Conservation (phyloP, 495 filamentous ascomycete species). For the Penicillium cataractarum region DNA sequence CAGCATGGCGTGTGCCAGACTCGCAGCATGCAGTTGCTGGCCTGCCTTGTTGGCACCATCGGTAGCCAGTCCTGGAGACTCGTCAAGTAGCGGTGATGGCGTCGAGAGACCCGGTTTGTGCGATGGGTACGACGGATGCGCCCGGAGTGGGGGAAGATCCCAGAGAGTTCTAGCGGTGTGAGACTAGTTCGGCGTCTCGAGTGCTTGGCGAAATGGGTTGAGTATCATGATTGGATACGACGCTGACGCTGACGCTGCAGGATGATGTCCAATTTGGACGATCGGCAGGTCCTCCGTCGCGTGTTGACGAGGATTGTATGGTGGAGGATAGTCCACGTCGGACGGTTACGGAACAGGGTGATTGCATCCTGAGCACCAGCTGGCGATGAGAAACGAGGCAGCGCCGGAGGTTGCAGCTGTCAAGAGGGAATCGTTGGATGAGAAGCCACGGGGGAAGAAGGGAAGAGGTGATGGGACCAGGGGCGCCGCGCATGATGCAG, state of each 20-base stretch:
- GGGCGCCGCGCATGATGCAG: background rate
- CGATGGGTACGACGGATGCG: constrained; percentile 15
- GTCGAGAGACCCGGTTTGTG: constrained; percentile 20
- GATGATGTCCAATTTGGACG: constrained; percentile 33
- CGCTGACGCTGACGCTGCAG: constrained; percentile 30
- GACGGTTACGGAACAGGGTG: constrained; percentile 15
- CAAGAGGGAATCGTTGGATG: background rate
- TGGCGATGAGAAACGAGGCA: background rate
- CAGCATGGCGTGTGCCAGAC: constrained; percentile 40
- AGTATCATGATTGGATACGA: constrained; percentile 26
- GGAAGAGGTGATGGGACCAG: background rate
- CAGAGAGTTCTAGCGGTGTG: constrained; percentile 34
- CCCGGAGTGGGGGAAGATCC: constrained; percentile 24
- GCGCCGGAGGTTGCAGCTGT: background rate
- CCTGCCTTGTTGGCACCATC: constrained; percentile 35
- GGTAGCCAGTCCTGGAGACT: constrained; percentile 20
- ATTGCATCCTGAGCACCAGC: background rate
- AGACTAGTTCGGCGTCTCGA: constrained; percentile 29
- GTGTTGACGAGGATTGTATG: constrained; percentile 20
- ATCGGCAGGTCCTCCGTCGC: constrained; percentile 28
- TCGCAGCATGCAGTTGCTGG: constrained; percentile 34
- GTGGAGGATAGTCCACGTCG: constrained; percentile 29
- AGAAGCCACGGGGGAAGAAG: background rate
- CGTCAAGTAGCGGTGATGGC: constrained; percentile 37
- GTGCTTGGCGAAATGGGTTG: constrained; percentile 22